Conservation (phyloP, 345 rosid species). For the Moringa oleifera region DNA sequence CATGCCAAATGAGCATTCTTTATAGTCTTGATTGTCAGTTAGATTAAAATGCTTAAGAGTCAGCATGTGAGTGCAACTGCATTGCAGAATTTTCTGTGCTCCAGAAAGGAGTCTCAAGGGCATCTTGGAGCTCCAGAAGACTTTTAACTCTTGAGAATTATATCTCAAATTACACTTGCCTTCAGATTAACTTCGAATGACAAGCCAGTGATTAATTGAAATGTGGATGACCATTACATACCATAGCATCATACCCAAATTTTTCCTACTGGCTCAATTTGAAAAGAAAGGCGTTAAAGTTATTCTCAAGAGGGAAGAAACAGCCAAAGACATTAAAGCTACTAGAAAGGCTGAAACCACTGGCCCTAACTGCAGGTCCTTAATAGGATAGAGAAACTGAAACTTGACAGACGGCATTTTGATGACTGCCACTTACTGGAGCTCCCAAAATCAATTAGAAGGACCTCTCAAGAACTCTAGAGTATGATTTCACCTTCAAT, state of each 20-base stretch:
- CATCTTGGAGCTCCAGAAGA: neutral
- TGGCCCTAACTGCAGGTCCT: too few relatives aligned
- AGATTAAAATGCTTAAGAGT: neutral
- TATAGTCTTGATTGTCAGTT: neutral
- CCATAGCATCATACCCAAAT: too few relatives aligned
- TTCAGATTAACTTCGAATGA: too few relatives aligned
- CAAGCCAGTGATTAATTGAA: too few relatives aligned
- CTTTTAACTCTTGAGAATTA: neutral
- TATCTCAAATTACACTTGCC: neutral
- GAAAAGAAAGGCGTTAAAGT: too few relatives aligned
- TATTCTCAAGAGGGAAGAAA: neutral
- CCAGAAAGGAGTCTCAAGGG: neutral
- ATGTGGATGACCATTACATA: too few relatives aligned
- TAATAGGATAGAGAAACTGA: too few relatives aligned
- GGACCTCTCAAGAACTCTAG: too few relatives aligned
- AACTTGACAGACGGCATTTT: too few relatives aligned
- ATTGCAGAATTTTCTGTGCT: neutral
- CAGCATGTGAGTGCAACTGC: neutral
- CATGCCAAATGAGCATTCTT: neutral
- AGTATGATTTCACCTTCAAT: neutral
- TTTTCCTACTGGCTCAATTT: too few relatives aligned
- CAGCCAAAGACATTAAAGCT: conserved; percentile 8
- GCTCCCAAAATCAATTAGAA: too few relatives aligned
- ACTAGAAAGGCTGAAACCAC: neutral
- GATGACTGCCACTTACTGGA: too few relatives aligned